Evolutionary conservation across 1,284 basidiomycete species (phyloP).

Genomic region (Cerrena zonata): DNA sequence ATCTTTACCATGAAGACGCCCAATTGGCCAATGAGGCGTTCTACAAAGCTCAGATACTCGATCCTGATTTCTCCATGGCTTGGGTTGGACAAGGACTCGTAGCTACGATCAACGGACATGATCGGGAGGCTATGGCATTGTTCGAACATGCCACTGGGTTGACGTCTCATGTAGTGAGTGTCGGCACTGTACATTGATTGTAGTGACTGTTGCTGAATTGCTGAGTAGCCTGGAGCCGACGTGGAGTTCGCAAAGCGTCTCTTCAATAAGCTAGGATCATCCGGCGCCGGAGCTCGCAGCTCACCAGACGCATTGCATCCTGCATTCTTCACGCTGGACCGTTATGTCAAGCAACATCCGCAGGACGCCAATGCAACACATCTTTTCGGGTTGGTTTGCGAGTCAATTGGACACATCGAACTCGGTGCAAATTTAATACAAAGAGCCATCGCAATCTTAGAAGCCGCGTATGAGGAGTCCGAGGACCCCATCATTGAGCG

Average conservation of each 20-base stretch:
- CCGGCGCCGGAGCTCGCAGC: constrained; percentile 17
- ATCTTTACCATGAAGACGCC: constrained; percentile 75
- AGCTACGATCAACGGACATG: constrained; percentile 62
- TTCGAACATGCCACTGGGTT: constrained; percentile 82
- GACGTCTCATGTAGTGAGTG: constrained; percentile 60
- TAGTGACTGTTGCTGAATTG: background rate
- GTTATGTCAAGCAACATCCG: constrained; percentile 69
- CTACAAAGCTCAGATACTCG: constrained; percentile 81
- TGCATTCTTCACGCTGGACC: constrained; percentile 74
- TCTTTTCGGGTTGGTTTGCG: constrained; percentile 81
- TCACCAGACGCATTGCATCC: constrained; percentile 52
- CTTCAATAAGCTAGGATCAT: constrained; percentile 42
- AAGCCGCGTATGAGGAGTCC: constrained; percentile 81
- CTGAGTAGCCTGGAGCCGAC: constrained; percentile 71
- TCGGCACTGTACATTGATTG: background rate
- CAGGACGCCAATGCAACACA: constrained; percentile 75
- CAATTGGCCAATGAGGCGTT: constrained; percentile 86
- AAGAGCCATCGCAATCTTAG: constrained; percentile 71
- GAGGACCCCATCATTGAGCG: constrained; percentile 76
- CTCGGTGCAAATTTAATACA: constrained; percentile 55
- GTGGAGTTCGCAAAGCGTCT: constrained; percentile 69
- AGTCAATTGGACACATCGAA: constrained; percentile 71
- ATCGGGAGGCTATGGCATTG: constrained; percentile 61
- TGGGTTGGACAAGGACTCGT: constrained; percentile 93
- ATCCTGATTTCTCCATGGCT: constrained; percentile 85